Conservation (phyloP, 257 asterid genomes). For the Sherardia arvensis region DNA sequence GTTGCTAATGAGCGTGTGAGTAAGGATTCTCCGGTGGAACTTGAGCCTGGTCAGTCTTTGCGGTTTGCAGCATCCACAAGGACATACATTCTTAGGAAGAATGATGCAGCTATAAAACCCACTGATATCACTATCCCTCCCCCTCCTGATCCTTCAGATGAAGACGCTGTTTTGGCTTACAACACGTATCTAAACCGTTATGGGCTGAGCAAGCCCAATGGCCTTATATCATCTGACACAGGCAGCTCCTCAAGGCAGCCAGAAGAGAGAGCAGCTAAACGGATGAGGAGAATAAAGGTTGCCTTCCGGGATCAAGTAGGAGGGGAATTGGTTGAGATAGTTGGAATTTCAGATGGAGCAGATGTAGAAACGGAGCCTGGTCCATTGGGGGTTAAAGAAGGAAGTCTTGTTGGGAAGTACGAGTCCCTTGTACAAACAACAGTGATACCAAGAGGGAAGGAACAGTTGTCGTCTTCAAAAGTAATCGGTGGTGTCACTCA, state of each 20-base stretch:
- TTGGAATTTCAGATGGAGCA: constrained; percentile 86
- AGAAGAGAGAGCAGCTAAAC: constrained; percentile 56
- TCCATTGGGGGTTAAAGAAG: constrained; percentile 91
- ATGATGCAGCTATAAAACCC: constrained; percentile 52
- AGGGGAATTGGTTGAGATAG: constrained; percentile 74
- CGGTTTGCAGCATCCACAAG: constrained; percentile 96
- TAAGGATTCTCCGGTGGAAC: constrained; percentile 81
- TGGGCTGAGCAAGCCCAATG: constrained; percentile 44
- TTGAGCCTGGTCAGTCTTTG: constrained; percentile 86
- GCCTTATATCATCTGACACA: constrained; percentile 25
- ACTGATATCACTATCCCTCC: constrained; percentile 66
- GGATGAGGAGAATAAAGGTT: constrained; percentile 66
- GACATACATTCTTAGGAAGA: constrained; percentile 65
- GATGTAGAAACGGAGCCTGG: constrained; percentile 98
- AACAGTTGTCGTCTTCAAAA: constrained; percentile 31
- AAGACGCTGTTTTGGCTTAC: constrained; percentile 85
- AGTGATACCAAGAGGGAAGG: constrained; percentile 83
- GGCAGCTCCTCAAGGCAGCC: constrained; percentile 14
- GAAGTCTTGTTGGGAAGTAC: constrained; percentile 94
- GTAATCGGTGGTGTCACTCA: constrained; percentile 67
- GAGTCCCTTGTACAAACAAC: constrained; percentile 86
- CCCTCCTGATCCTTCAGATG: constrained; percentile 78
- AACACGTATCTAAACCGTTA: constrained; percentile 71
- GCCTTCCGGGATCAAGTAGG: constrained; percentile 86
- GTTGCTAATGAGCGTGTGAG: constrained; percentile 88